Base-by-base conservation (phyloP, 352 stramenopile genomes). In the Phytophthora boehmeriae region DNA sequence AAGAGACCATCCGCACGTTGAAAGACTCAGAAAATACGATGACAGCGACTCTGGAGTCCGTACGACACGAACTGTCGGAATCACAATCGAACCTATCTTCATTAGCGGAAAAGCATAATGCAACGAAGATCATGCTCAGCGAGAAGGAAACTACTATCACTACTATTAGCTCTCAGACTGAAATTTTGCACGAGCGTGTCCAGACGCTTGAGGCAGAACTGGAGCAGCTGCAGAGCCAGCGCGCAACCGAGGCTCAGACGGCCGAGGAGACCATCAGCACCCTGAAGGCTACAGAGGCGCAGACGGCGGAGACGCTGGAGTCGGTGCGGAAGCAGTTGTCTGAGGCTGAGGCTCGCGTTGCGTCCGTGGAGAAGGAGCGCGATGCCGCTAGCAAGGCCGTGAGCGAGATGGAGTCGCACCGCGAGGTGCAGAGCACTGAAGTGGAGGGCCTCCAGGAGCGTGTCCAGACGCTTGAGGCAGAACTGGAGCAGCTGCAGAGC, bases 1-100 rank as follows among this genome's bases (percentile, higher is more conserved):
- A 73, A 58, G 46, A 66, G 19, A 64, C 20, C 4, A 64, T 62
- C 17, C 6, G 30, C 35, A n/a, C 4, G 5, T 20, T 76, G 5
- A 59, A 61, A 17, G 27, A 17, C 2, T 47, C 54, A 2, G 53
- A 62, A 49, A 45, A 22, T n/a, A 23, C 17, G 66, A 34, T 9
- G 14, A 13, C n/a, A 56, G 22, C 8, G 1, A 1, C 22, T 56
- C 1, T 45, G 63, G 8, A 22, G 56, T 30, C 25, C 25, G 25
- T 30, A 6, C 25, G 25, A 3, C 25, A 6, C 25, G 25, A 30
- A 30, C 25, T 30, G 25, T 30, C 25, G 25, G 25, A 30, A 30
- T 30, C 25, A 6, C 25, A 30, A 30, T 30, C 25, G 25, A 3
- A 30, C 3, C 25, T 30, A 6, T 30, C 25, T 30, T 30, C 25